Percentiles rank a stretch among this genome's conserved stretches.
phyloP scores from a whole-genome alignment of 179 eudicot species.

The Beta corolliflora region DNA sequence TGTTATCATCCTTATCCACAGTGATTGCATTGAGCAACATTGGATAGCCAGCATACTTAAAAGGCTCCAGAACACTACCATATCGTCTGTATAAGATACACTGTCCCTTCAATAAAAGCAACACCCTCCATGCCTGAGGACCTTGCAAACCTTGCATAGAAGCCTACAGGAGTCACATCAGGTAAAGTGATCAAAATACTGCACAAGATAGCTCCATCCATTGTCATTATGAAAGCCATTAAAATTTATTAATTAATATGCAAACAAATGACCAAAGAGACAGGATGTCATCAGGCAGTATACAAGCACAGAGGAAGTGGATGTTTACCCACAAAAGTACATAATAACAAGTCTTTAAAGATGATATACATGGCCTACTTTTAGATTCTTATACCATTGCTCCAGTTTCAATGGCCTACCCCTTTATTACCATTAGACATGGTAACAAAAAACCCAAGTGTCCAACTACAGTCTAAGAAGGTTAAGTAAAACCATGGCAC shows the following conservation, averaged over 20 bases:
- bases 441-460: not conserved
- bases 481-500: not conserved
- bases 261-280: not conserved
- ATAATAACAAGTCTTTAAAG: not conserved
- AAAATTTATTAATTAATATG: not conserved
- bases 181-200: conserved; percentile 16
- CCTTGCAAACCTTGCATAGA: conserved; percentile 99
- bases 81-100: conserved; percentile 90
- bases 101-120: conserved; percentile 93
- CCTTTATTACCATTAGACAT: not conserved
- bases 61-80: conserved; percentile 88
- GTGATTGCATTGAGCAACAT: conserved; percentile 94
- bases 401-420: not conserved
- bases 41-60: conserved; percentile 98
- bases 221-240: not conserved
- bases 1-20: conserved; percentile 88
- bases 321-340: not conserved
- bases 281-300: not conserved
- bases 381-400: not conserved
- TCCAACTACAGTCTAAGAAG: not conserved
- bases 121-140: conserved; percentile 93
- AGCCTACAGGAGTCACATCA: conserved; percentile 52
- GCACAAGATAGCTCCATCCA: not conserved
- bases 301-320: not conserved
- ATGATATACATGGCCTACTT: not conserved